A percentile compares a stretch with the other conserved stretches of the same genome.
These are phyloP conservation scores for Penicillium sp. DNA, from an alignment of 2,329 filamentous ascomycete genomes.

Conservation along the genomic window DNA sequence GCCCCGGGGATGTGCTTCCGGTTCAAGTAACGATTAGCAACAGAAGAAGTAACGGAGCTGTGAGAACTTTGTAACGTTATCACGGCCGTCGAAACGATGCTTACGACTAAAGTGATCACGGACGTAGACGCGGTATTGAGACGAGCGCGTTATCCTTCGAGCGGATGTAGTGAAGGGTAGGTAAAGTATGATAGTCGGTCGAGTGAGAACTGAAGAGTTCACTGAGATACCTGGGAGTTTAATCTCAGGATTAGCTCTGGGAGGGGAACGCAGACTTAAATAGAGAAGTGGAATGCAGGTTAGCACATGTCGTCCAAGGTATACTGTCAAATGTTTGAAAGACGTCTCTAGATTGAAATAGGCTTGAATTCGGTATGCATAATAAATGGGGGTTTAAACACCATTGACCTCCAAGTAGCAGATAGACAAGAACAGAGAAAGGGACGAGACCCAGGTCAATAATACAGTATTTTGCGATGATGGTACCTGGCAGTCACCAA, in stretches of 20 bases:
- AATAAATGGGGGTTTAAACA: constrained; percentile 17
- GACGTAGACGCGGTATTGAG: no score
- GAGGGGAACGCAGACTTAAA: neutral
- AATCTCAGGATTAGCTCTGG: neutral
- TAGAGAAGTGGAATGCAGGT: neutral
- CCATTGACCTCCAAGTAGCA: constrained; percentile 13
- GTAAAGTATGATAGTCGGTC: no score
- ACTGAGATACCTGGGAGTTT: no score
- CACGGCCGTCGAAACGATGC: no score
- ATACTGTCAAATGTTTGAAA: neutral
- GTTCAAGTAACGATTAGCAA: neutral
- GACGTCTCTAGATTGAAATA: constrained; percentile 2
- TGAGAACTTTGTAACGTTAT: no score
- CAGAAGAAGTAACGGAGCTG: no score
- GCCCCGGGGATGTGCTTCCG: no score
- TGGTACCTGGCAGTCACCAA: constrained; percentile 10
- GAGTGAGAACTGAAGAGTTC: no score
- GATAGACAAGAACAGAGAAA: constrained; percentile 20
- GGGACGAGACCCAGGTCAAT: constrained; percentile 26
- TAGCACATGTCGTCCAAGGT: neutral
- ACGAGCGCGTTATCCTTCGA: no score
- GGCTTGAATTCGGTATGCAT: constrained; percentile 29
- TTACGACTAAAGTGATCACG: no score
- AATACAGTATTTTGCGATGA: constrained; percentile 30
- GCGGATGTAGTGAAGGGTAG: no score